Evolutionary conservation across 495 filamentous ascomycete genomes (phyloP), one percentile per base, ranked within the genome.

Genomic region (Parathielavia appendiculata): DNA sequence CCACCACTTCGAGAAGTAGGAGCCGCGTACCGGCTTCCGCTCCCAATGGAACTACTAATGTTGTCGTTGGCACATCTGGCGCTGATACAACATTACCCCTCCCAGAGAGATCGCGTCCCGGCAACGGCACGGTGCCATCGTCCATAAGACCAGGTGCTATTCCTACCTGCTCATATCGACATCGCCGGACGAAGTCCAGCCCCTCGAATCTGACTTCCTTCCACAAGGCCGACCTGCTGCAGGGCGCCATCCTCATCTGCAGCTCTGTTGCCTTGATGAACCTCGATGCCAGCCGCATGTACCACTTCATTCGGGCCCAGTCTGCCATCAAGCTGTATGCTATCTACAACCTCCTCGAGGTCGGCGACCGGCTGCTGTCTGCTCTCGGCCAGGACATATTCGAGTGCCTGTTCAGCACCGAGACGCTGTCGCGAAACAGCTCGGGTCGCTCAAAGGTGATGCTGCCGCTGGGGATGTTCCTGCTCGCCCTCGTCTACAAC

Each of bases 301-400:
- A 99, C 72, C 93, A 99, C 69, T 89, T 91, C 66, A 97, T 99
- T 66, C 86, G 91, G 46, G 93, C 91, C 9, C 95, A 97, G 73
- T 90, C 91, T 5, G 91, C 92, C 9, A 95, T 99, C 73, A 99
- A 99, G 70, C 79, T 99, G 4, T 99, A 97, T 71, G 92, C 97
- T 45, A 97, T 99, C 49, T 97, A 95, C 76, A 97, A 97, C 65
- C 89, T 95, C 34, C 79, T 99, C 5, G 93, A 99, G 72, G 81
- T 91, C 11, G 85, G 84, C 51, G 93, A 99, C 69, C 84, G 90
- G 26, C 78, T 99, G 0, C 82, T 97, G 53, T 88, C 89, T 5
- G 92, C 93, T 1, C 78, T 97, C 22, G 93, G 93, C 30, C 95
- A 97, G 70, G 93, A 99, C 71, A 86, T 99, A 26, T 82, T 97